Percentiles rank a stretch among this genome's conserved stretches.
phyloP scores from a whole-genome alignment of 495 filamentous ascomycete genomes.

The Hamigera avellanea region DNA sequence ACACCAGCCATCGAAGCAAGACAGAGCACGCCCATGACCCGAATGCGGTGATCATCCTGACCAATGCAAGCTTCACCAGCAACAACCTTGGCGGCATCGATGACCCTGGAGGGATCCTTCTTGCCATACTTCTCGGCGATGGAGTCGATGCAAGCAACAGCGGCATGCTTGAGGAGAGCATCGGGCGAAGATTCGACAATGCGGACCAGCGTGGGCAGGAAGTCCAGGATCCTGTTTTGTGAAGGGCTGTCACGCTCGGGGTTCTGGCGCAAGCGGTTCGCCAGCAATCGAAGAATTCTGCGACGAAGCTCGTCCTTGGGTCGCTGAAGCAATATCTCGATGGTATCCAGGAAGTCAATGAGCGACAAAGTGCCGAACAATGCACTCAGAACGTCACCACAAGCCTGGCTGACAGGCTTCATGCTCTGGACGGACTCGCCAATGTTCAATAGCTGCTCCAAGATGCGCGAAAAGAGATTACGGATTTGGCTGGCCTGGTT shows the following conservation, averaged over 20 bases:
- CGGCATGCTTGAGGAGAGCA: constrained; percentile 63
- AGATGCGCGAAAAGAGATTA: constrained; percentile 53
- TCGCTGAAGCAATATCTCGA: constrained; percentile 63
- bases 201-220: constrained; percentile 62
- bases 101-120: constrained; percentile 58
- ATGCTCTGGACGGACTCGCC: constrained; percentile 47
- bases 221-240: constrained; percentile 57
- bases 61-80: constrained; percentile 65
- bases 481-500: constrained; percentile 47
- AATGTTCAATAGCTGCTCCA: constrained; percentile 56
- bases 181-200: constrained; percentile 63
- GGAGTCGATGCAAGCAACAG: constrained; percentile 76
- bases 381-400: constrained; percentile 57
- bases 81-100: constrained; percentile 56
- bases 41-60: constrained; percentile 56
- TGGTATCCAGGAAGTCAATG: constrained; percentile 71
- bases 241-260: constrained; percentile 53
- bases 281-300: constrained; percentile 69
- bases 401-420: constrained; percentile 50
- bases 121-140: constrained; percentile 89
- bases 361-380: constrained; percentile 71
- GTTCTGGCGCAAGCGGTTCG: constrained; percentile 57
- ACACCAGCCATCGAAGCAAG: constrained; percentile 81
- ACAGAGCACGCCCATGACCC: constrained; percentile 74
- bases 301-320: constrained; percentile 60